Percentiles rank a stretch among this genome's conserved stretches.
These are phyloP conservation scores for Ambrosia artemisiifolia DNA, from an alignment of 129 eudicot species.

Conservation along the genomic window DNA sequence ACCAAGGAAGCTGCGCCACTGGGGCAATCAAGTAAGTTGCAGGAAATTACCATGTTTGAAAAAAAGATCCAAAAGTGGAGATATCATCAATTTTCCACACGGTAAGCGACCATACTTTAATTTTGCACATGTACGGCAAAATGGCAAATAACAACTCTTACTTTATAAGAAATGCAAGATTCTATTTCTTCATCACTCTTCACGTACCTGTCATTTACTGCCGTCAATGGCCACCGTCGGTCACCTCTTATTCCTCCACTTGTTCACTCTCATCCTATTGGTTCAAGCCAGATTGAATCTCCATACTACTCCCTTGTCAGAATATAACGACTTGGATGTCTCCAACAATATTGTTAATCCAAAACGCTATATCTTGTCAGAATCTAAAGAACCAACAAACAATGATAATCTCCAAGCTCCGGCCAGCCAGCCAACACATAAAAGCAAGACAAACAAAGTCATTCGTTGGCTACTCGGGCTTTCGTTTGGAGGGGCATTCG, in stretches of 20 bases:
- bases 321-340: conserved; percentile 48
- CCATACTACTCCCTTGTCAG: conserved; percentile 37
- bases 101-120: no score
- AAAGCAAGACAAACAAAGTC: conserved; percentile 29
- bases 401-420: conserved; percentile 27
- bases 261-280: conserved; percentile 35
- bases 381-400: conserved; percentile 27
- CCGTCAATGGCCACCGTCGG: conserved; percentile 41
- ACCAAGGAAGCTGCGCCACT: no score
- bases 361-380: conserved; percentile 58
- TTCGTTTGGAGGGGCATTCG: conserved; percentile 51
- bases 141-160: no score
- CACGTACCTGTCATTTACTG: background rate
- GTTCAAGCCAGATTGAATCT: conserved; percentile 41
- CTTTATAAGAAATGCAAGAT: no score
- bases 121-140: no score
- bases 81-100: no score
- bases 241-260: conserved; percentile 33
- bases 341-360: conserved; percentile 32
- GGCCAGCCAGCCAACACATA: conserved; percentile 6
- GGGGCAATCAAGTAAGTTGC: no score
- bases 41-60: no score
- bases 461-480: conserved; percentile 60
- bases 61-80: no score
- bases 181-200: no score